These are phyloP conservation scores for Marchantia polymorpha DNA, from an alignment of 225 moss, liverwort and hornwort species.

Conservation along the genomic window DNA sequence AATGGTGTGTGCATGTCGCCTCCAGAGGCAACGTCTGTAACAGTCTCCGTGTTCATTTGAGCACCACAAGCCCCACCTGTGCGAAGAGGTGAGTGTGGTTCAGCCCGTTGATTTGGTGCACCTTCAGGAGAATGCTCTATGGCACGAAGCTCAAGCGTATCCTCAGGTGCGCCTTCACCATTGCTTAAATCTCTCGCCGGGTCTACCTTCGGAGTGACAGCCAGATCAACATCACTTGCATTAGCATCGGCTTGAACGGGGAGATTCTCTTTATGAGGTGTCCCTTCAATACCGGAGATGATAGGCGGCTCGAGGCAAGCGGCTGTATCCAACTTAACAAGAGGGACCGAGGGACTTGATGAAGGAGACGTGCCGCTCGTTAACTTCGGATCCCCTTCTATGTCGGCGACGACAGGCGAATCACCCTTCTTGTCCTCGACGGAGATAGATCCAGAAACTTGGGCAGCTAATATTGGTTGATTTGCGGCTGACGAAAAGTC, in stretches of 20 bases:
- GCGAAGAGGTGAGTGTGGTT: not conserved
- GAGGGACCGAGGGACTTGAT: not conserved
- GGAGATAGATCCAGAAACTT: not conserved
- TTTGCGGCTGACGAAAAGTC: not conserved
- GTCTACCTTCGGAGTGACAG: not conserved
- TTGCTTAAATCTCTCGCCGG: not conserved
- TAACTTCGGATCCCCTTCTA: not conserved
- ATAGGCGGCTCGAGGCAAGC: not conserved
- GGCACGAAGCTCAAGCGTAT: not conserved
- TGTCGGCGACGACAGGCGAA: not conserved
- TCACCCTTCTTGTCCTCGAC: not conserved
- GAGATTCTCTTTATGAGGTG: not conserved
- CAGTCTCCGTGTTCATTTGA: not conserved
- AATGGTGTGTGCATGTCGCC: too few species aligned
- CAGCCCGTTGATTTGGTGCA: not conserved
- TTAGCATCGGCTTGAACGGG: not conserved
- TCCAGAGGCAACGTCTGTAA: not conserved
- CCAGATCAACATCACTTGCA: not conserved
- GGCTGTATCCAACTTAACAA: not conserved
- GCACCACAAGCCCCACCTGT: not conserved
- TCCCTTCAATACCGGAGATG: not conserved
- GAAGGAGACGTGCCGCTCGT: not conserved
- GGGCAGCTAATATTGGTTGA: not conserved
- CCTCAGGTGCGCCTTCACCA: not conserved
- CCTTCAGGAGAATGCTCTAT: not conserved